phyloP scores from a whole-genome alignment of 495 filamentous ascomycete species.

The Symbiotaphrina buchneri region DNA sequence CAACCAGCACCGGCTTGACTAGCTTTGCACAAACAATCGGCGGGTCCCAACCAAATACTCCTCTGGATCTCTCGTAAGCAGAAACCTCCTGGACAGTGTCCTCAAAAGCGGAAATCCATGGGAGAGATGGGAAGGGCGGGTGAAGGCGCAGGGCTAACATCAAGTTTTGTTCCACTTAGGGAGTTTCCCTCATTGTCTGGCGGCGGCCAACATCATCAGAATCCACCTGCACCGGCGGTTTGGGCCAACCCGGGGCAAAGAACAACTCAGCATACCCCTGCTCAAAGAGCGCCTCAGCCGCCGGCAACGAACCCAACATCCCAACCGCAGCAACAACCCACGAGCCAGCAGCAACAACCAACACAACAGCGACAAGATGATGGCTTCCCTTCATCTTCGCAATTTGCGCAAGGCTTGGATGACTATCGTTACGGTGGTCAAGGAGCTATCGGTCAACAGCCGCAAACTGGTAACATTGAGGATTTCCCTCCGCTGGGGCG shows the following conservation, averaged over 20 bases:
- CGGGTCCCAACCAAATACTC: slow-evolving; percentile 49
- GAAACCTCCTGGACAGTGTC: too few species aligned
- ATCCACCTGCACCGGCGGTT: slow-evolving; percentile 28
- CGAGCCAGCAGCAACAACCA: slow-evolving; percentile 9
- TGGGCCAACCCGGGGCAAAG: slow-evolving; percentile 44
- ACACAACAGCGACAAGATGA: slow-evolving; percentile 25
- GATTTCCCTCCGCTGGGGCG: slow-evolving; percentile 71
- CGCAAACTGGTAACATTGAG: slow-evolving; percentile 46
- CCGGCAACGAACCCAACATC: slow-evolving; percentile 25
- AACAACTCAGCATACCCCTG: slow-evolving; percentile 31
- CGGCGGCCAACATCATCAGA: slow-evolving; percentile 38
- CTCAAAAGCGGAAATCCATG: too few species aligned
- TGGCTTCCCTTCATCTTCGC: slow-evolving; percentile 23
- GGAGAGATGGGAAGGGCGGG: too few species aligned
- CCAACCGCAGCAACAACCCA: slow-evolving; percentile 31
- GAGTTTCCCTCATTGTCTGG: slow-evolving; percentile 73
- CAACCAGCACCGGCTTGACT: slow-evolving; percentile 29
- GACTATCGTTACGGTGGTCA: slow-evolving; percentile 34
- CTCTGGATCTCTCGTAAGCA: slow-evolving; percentile 67
- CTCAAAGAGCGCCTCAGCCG: slow-evolving; percentile 42
- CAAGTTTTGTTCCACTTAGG: too few species aligned
- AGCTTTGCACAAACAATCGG: slow-evolving; percentile 71
- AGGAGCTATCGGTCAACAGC: slow-evolving; percentile 28
- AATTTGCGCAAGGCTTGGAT: slow-evolving; percentile 29
- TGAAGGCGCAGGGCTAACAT: too few species aligned